Conservation (phyloP, 2,329 filamentous ascomycete genomes). For the Diaporthe citri region DNA sequence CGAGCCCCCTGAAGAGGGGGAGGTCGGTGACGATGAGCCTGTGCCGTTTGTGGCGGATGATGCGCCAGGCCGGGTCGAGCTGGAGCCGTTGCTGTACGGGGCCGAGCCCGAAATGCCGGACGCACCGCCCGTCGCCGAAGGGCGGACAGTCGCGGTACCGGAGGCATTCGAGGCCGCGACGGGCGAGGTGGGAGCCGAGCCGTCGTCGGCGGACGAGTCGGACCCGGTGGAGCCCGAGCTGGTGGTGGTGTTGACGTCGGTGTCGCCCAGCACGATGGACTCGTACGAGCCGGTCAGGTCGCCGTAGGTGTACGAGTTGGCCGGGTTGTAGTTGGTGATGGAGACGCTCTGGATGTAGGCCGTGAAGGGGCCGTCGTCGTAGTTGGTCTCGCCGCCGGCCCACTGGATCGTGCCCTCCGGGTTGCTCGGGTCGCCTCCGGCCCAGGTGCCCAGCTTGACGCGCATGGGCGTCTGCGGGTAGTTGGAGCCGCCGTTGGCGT, state of each 20-base stretch:
- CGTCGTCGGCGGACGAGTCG: conserved; percentile 18
- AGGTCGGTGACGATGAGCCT: conserved; percentile 32
- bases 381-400: conserved; percentile 71
- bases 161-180: background rate
- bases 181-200: background rate
- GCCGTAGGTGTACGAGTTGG: conserved; percentile 57
- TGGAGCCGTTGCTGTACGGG: conserved; percentile 24
- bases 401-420: conserved; percentile 78
- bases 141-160: background rate
- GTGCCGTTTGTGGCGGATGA: conserved; percentile 39
- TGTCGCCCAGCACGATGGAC: conserved; percentile 55
- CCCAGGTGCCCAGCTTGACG: conserved; percentile 78
- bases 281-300: conserved; percentile 56
- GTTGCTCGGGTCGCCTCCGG: conserved; percentile 69
- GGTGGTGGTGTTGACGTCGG: conserved; percentile 37
- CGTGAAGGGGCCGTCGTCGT: conserved; percentile 56
- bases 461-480: conserved; percentile 83
- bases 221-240: conserved; percentile 28
- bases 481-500: conserved; percentile 68
- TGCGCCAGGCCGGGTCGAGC: conserved; percentile 36
- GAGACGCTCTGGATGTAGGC: conserved; percentile 60
- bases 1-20: background rate
- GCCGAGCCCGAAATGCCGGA: conserved; percentile 5
- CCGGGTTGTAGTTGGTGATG: conserved; percentile 55
- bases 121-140: background rate